Evolutionary conservation across 345 rosid species (phyloP).

Genomic region (Salix caprea): DNA sequence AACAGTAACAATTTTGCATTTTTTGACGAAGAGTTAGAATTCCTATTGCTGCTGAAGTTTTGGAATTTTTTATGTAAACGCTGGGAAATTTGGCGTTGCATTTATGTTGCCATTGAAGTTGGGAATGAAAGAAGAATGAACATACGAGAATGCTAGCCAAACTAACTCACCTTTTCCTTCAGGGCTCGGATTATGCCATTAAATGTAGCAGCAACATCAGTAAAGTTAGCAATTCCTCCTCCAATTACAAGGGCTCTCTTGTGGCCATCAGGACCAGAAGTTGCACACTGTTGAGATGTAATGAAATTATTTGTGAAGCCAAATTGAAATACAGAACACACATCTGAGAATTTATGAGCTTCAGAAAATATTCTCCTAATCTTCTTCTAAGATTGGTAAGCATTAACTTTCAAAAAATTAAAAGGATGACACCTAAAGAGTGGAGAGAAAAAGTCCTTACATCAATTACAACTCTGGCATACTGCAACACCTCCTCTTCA

Average conservation of each 20-base stretch:
- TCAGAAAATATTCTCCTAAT: neutral
- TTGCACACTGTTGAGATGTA: conserved; percentile 58
- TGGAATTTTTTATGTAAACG: neutral
- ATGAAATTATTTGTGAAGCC: conserved; percentile 3
- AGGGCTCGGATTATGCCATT: conserved; percentile 87
- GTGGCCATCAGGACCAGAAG: conserved; percentile 78
- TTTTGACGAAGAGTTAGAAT: neutral
- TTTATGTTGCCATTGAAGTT: neutral
- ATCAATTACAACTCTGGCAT: conserved; percentile 96
- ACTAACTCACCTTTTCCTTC: conserved; percentile 43
- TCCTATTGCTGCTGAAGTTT: neutral
- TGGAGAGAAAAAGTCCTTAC: conserved; percentile 34
- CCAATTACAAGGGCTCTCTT: conserved; percentile 90
- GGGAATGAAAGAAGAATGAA: neutral
- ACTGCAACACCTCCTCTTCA: conserved; percentile 93
- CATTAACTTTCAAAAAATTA: neutral
- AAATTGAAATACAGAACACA: conserved; percentile 1
- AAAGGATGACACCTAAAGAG: neutral
- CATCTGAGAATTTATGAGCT: neutral
- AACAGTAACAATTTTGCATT: neutral
- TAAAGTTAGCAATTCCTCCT: conserved; percentile 96
- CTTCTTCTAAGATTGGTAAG: neutral
- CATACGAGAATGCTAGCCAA: neutral
- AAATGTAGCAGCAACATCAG: conserved; percentile 94
- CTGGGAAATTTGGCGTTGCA: neutral